Conservation (phyloP, 2,329 filamentous ascomycete genomes). For the Epicoccum sorghinum region DNA sequence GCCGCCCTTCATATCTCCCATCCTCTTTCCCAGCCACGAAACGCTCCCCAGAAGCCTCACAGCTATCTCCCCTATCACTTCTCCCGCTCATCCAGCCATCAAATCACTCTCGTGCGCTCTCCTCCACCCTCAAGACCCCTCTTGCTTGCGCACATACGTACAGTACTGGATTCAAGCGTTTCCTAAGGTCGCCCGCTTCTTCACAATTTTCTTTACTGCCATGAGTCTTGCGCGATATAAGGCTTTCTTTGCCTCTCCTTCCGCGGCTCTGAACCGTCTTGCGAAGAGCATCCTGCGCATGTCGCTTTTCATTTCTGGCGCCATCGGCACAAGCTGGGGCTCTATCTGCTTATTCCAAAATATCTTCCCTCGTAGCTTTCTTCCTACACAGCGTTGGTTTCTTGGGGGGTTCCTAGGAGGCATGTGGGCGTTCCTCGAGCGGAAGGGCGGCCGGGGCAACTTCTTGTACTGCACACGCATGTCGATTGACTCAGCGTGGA, state of each 20-base stretch:
- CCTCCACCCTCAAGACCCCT: slow-evolving; percentile 85
- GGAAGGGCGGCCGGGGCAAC: slow-evolving; percentile 61
- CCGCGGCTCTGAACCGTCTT: slow-evolving; percentile 69
- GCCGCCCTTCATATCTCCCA: slow-evolving; percentile 87
- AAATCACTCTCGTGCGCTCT: slow-evolving; percentile 85
- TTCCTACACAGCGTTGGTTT: slow-evolving; percentile 88
- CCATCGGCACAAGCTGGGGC: slow-evolving; percentile 87
- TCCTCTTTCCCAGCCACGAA: slow-evolving; percentile 74
- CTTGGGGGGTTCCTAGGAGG: slow-evolving; percentile 85
- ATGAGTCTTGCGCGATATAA: slow-evolving; percentile 73
- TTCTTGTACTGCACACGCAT: slow-evolving; percentile 80
- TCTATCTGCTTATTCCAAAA: slow-evolving; percentile 87
- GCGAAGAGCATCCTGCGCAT: slow-evolving; percentile 73
- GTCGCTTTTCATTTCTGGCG: slow-evolving; percentile 77
- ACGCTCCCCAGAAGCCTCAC: slow-evolving; percentile 70
- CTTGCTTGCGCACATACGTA: slow-evolving; percentile 84
- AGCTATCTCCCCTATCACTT: slow-evolving; percentile 76
- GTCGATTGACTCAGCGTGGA: slow-evolving; percentile 86
- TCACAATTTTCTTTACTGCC: slow-evolving; percentile 74
- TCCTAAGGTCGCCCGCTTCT: slow-evolving; percentile 76
- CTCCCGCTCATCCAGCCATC: slow-evolving; percentile 85
- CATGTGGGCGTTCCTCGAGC: slow-evolving; percentile 80
- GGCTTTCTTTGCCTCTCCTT: slow-evolving; percentile 70
- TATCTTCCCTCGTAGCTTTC: slow-evolving; percentile 72
- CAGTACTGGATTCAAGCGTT: slow-evolving; percentile 87